Evolutionary conservation across 2,329 filamentous ascomycete species (phyloP).

Genomic region (Coleophoma eucalyptorum): DNA sequence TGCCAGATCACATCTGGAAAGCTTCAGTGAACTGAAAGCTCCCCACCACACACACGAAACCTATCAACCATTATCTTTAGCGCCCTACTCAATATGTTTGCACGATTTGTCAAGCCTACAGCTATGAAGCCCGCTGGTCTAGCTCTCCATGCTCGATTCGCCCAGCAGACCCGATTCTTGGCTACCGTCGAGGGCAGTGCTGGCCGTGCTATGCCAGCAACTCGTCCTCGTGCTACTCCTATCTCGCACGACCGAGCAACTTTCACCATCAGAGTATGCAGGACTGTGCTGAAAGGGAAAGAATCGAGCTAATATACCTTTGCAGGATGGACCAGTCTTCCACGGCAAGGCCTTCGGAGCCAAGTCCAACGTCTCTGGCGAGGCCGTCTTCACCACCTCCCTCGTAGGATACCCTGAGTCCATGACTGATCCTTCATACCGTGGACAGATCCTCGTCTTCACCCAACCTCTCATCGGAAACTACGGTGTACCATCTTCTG

Average conservation of each 20-base stretch:
- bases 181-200: conserved; percentile 68
- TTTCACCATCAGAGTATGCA: conserved; percentile 81
- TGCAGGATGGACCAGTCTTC: conserved; percentile 87
- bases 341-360: conserved; percentile 95
- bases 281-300: neutral
- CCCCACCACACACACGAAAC: conserved; percentile 9
- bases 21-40: conserved; percentile 33
- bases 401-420: conserved; percentile 97
- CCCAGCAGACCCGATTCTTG: conserved; percentile 45
- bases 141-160: conserved; percentile 21
- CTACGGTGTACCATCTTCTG: conserved; percentile 88
- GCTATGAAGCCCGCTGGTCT: conserved; percentile 31
- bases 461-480: conserved; percentile 97
- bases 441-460: conserved; percentile 95
- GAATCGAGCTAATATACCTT: conserved; percentile 23
- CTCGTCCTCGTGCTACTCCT: conserved; percentile 57
- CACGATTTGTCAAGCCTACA: conserved; percentile 54
- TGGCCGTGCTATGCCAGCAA: conserved; percentile 62
- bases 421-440: conserved; percentile 83
- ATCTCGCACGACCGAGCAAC: conserved; percentile 77
- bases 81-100: conserved; percentile 49
- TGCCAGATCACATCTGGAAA: conserved; percentile 38
- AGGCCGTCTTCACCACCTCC: conserved; percentile 98
- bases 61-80: conserved; percentile 14
- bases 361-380: conserved; percentile 93